Evolutionary conservation across 2,329 filamentous ascomycete genomes (phyloP).

Genomic region (Tolypocladium inflatum): DNA sequence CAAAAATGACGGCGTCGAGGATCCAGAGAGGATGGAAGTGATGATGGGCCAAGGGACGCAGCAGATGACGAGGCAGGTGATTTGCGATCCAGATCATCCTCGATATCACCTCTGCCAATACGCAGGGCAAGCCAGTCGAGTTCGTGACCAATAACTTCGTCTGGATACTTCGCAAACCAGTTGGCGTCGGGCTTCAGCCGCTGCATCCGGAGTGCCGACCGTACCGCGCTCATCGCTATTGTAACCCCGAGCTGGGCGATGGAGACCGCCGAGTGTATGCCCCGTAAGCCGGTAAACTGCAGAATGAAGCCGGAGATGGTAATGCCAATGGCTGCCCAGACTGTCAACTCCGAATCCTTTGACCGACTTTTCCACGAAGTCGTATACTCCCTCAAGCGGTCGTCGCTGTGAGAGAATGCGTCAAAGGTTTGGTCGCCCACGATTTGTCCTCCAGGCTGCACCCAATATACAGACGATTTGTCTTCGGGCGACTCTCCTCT

Average conservation of each 20-base stretch:
- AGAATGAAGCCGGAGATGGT: neutral
- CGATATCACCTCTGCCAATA: neutral
- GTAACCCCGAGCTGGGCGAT: neutral
- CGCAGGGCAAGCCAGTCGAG: neutral
- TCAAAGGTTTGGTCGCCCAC: neutral
- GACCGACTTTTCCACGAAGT: neutral
- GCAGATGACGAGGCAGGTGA: no score
- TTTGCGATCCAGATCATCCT: neutral
- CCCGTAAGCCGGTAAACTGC: neutral
- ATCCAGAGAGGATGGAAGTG: neutral
- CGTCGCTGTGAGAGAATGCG: neutral
- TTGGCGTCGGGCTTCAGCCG: neutral
- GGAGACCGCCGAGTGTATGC: neutral
- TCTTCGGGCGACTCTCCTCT: neutral
- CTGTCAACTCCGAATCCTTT: neutral
- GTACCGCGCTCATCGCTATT: neutral
- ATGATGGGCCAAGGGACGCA: no score
- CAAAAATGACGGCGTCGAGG: neutral
- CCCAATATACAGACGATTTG: neutral
- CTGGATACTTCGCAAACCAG: neutral
- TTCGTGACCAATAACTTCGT: neutral
- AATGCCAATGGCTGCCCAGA: neutral
- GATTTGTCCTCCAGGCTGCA: neutral
- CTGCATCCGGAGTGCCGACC: neutral
- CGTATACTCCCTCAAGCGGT: neutral